Percentiles rank a stretch among this genome's conserved stretches.
Evolutionary conservation across 1,284 basidiomycete genomes (phyloP).

Genomic region (Puccinia coronata): DNA sequence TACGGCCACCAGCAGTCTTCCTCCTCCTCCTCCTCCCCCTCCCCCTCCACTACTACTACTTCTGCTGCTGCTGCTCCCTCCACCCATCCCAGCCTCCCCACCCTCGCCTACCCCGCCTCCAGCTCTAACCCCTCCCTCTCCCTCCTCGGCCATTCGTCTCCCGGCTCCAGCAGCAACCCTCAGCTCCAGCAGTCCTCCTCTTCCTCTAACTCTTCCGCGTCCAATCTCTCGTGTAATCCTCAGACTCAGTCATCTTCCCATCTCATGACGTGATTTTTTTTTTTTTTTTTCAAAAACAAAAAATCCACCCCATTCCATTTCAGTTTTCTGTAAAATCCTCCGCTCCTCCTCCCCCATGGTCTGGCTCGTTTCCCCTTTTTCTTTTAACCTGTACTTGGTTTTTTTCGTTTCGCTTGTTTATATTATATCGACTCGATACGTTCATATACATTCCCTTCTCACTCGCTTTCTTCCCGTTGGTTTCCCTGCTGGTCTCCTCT

Average conservation of each 20-base stretch:
- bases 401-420: too few species aligned
- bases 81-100: too few species aligned
- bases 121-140: not conserved
- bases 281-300: not conserved
- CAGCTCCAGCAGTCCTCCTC: constrained; percentile 9
- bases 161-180: not conserved
- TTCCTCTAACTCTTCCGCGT: not conserved
- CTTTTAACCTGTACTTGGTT: too few species aligned
- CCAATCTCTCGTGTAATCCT: not conserved
- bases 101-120: not conserved
- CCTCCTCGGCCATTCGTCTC: not conserved
- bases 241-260: not conserved
- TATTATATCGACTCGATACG: too few species aligned
- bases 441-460: too few species aligned
- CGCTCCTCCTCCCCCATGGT: too few species aligned
- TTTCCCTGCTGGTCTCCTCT: too few species aligned
- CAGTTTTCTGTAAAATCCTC: not conserved
- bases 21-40: not conserved
- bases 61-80: too few species aligned
- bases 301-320: not conserved
- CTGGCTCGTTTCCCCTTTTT: too few species aligned
- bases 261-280: not conserved
- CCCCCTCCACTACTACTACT: too few species aligned
- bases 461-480: too few species aligned
- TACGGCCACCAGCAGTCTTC: not conserved